phyloP scores from a whole-genome alignment of 306 rosid species.

The Begonia loranthoides region DNA sequence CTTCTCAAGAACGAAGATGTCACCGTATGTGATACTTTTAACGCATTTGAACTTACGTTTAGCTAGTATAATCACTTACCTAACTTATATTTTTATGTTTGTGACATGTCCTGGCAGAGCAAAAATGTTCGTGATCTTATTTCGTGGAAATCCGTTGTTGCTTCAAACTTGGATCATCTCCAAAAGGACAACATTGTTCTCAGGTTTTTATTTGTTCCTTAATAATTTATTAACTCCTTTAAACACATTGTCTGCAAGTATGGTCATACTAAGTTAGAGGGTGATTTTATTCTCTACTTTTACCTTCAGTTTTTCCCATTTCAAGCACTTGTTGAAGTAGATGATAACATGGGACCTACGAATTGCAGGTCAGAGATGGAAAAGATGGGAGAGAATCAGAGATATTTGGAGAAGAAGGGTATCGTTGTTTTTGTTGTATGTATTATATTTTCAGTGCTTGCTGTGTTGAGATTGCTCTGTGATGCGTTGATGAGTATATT shows the following conservation, averaged over 20 bases:
- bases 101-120: slow-evolving; percentile 37
- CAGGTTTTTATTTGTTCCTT: slow-evolving; percentile 36
- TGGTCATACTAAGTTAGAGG: too few relatives aligned
- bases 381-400: slow-evolving; percentile 48
- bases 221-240: not conserved
- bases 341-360: too few relatives aligned
- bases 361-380: slow-evolving; percentile 66
- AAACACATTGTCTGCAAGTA: too few relatives aligned
- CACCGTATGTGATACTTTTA: slow-evolving; percentile 43
- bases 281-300: too few relatives aligned
- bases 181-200: slow-evolving; percentile 52
- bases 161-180: slow-evolving; percentile 52
- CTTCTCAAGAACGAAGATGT: slow-evolving; percentile 39
- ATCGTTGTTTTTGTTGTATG: slow-evolving; percentile 41
- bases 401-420: slow-evolving; percentile 59
- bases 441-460: slow-evolving; percentile 41
- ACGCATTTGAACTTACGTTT: not conserved
- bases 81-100: slow-evolving; percentile 5
- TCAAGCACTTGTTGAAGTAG: too few relatives aligned
- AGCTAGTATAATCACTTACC: not conserved
- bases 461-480: slow-evolving; percentile 31
- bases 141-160: slow-evolving; percentile 64
- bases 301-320: too few relatives aligned
- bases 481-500: slow-evolving; percentile 30
- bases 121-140: slow-evolving; percentile 41